Conservation (phyloP, 257 asterid species). For the Henckelia pumila region DNA sequence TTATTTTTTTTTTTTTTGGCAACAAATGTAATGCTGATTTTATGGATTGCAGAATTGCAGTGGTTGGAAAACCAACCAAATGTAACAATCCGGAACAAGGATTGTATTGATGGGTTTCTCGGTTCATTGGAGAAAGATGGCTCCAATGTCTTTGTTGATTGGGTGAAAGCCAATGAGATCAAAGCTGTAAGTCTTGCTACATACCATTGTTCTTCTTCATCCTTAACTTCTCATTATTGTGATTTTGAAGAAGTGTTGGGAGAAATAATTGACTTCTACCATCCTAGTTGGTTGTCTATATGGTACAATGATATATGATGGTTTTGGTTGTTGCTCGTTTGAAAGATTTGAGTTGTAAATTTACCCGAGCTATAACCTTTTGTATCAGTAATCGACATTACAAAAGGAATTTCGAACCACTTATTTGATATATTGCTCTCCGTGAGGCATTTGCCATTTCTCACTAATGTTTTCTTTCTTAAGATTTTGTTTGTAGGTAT, state of each 20-base stretch:
- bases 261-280: too few species aligned
- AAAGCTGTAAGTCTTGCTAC: conserved; percentile 51
- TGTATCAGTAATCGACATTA: too few species aligned
- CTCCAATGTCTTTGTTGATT: conserved; percentile 70
- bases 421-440: too few species aligned
- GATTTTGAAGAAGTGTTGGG: background rate
- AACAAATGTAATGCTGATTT: conserved; percentile 8
- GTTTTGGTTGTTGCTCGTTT: background rate
- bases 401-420: background rate
- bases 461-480: conserved; percentile 14
- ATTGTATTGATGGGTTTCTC: conserved; percentile 79
- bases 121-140: conserved; percentile 88
- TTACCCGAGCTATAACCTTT: background rate
- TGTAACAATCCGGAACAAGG: conserved; percentile 71
- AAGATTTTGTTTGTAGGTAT: conserved; percentile 84
- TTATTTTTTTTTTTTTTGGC: background rate
- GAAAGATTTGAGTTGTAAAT: background rate
- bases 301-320: background rate
- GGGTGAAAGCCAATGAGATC: conserved; percentile 78
- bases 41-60: conserved; percentile 55
- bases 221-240: background rate
- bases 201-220: background rate
- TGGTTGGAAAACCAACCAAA: conserved; percentile 87
- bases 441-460: background rate
- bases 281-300: background rate